These are phyloP conservation scores for Lobosporangium transversale DNA, from an alignment of 192 early-diverging fungal species.

Conservation along the genomic window DNA sequence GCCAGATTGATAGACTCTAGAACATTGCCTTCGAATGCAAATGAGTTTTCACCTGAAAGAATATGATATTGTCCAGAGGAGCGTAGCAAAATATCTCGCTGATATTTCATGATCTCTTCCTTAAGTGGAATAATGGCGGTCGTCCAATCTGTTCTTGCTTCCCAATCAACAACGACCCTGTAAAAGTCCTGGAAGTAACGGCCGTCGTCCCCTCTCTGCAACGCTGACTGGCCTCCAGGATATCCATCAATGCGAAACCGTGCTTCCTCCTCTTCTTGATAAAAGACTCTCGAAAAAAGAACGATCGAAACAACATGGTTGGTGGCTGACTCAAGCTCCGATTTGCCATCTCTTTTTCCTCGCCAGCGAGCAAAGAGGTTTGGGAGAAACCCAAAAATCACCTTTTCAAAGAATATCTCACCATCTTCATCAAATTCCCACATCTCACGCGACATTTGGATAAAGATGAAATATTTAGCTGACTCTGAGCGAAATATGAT, in stretches of 20 bases:
- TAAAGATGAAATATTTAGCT: conserved; percentile 92
- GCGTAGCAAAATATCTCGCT: conserved; percentile 71
- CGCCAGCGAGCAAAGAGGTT: conserved; percentile 91
- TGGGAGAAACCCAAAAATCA: conserved; percentile 87
- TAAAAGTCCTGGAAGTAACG: conserved; percentile 92
- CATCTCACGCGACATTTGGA: conserved; percentile 98
- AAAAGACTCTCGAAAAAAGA: conserved; percentile 90
- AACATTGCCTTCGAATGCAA: conserved; percentile 92
- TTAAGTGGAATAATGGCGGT: conserved; percentile 72
- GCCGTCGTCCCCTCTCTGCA: conserved; percentile 62
- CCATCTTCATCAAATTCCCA: conserved; percentile 98
- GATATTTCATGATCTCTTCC: conserved; percentile 78
- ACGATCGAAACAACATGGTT: conserved; percentile 98
- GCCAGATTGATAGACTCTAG: conserved; percentile 97
- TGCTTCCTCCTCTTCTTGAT: conserved; percentile 62
- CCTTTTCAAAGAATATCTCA: conserved; percentile 94
- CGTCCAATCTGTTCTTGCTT: conserved; percentile 80
- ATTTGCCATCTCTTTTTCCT: conserved; percentile 52
- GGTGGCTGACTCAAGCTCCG: conserved; percentile 61
- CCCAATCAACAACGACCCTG: conserved; percentile 95
- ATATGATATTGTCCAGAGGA: conserved; percentile 55
- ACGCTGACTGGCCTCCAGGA: conserved; percentile 33
- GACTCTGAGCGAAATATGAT: conserved; percentile 93
- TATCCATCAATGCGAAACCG: conserved; percentile 36
- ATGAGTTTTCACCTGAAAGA: conserved; percentile 81